A percentile compares a stretch with the other conserved stretches of the same genome.
phyloP scores from a whole-genome alignment of 176 grass and related monocot genomes.

The Aechmea fasciata region DNA sequence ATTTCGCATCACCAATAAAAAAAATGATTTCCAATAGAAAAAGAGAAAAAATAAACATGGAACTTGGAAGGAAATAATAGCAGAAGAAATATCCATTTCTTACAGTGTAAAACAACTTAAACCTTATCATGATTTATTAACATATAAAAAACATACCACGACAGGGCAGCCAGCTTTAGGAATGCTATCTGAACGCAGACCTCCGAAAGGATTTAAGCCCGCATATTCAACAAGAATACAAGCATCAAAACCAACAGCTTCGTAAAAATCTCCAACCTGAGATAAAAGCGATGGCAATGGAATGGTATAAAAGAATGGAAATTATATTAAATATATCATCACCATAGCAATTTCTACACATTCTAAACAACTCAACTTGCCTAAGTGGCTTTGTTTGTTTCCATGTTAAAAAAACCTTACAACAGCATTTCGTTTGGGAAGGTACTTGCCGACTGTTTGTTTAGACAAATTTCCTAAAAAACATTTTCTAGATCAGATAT shows the following conservation, averaged over 20 bases:
- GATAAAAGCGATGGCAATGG: slow-evolving; percentile 14
- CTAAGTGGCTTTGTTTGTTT: too few species aligned
- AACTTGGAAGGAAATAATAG: neutral
- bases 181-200: slow-evolving; percentile 81
- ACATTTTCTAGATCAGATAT: too few species aligned
- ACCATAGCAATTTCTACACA: too few species aligned
- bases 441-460: too few species aligned
- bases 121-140: neutral
- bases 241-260: slow-evolving; percentile 93
- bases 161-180: slow-evolving; percentile 96
- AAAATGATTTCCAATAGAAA: neutral
- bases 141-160: slow-evolving; percentile 42
- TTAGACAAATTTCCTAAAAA: too few species aligned
- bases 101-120: neutral
- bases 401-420: too few species aligned
- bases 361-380: too few species aligned
- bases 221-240: slow-evolving; percentile 95
- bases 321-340: too few species aligned
- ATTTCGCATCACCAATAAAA: neutral
- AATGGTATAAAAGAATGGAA: neutral
- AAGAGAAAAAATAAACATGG: neutral
- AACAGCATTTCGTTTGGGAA: too few species aligned
- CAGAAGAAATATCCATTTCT: neutral
- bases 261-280: slow-evolving; percentile 97
- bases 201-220: slow-evolving; percentile 95